Evolutionary conservation across 805 yeast genomes (phyloP), one percentile per base, ranked within the genome.

Genomic region (Yarrowia phangngaensis): DNA sequence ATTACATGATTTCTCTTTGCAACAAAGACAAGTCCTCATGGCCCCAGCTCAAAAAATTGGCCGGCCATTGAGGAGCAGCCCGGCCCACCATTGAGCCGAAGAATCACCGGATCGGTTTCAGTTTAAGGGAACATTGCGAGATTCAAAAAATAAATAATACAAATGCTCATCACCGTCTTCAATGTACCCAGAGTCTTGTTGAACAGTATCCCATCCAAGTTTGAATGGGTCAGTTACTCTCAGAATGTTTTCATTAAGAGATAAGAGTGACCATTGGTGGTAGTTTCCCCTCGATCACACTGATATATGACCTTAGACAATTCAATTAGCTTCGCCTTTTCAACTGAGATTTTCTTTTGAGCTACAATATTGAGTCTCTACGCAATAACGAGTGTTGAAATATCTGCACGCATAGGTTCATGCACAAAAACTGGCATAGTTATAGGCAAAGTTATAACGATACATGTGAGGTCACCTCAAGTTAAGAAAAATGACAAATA

Each of bases 31-130:
- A 65, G 28, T 78, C 74, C 31, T 75, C 64, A 43, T 78, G 97
- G 95, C 19, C 97, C 97, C 60, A 88, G 74, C 65, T 90, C 97
- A 60, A 89, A 87, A 58, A 90, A 78, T 51, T 89, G 70, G 7
- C 97, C 97, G 24, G 94, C 85, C 62, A 87, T 68, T 1, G 95
- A 85, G 0, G 95, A 85, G 63, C 97, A 89, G 9, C 97, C 97
- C 27, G 97, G 97, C 4, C 97, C 96, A 55, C 97, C 97, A 62
- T 89, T 89, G 58, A 89, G 71, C 97, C 96, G 89, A 56, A 90
- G 71, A 50, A 90, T 74, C 16, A 88, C 74, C 2, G 97, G 97
- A 65, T 90, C 97, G 47, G 71, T 84, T 48, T 65, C 67, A 4
- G n/a, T n/a, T n/a, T n/a, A n/a, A n/a, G n/a, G 97, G 97, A 64